phyloP scores from a whole-genome alignment of 305 asterid genomes.

The Solanum hybrid region DNA sequence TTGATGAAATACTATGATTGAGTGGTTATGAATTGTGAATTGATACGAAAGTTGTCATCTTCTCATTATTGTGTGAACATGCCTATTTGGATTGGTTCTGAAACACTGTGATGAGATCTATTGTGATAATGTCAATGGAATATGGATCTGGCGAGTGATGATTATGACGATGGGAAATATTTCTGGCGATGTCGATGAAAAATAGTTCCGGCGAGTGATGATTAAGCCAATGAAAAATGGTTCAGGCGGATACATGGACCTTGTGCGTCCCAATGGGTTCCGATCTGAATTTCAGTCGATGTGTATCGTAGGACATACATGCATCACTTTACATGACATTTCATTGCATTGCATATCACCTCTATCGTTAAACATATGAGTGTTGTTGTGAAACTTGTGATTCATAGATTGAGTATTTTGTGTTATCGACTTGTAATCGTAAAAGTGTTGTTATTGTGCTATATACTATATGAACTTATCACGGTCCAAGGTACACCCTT shows the following conservation, averaged over 20 bases:
- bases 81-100: not conserved
- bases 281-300: not conserved
- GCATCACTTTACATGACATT: not conserved
- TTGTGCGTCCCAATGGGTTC: not conserved
- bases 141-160: not conserved
- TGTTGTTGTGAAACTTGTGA: not conserved
- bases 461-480: not conserved
- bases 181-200: not conserved
- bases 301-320: not conserved
- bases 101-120: not conserved
- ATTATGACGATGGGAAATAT: not conserved
- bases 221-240: not conserved
- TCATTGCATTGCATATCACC: not conserved
- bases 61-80: not conserved
- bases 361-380: not conserved
- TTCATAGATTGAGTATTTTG: not conserved
- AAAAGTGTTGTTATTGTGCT: not conserved
- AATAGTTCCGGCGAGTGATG: not conserved
- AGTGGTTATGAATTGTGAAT: not conserved
- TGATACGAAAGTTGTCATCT: not conserved
- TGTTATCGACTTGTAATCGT: not conserved
- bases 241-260: not conserved
- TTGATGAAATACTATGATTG: not conserved
- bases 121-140: not conserved
- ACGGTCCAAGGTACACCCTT: not conserved